Percentiles rank a stretch among this genome's conserved stretches.
phyloP scores from a whole-genome alignment of 306 rosid species.

The Cucurbita pepo region DNA sequence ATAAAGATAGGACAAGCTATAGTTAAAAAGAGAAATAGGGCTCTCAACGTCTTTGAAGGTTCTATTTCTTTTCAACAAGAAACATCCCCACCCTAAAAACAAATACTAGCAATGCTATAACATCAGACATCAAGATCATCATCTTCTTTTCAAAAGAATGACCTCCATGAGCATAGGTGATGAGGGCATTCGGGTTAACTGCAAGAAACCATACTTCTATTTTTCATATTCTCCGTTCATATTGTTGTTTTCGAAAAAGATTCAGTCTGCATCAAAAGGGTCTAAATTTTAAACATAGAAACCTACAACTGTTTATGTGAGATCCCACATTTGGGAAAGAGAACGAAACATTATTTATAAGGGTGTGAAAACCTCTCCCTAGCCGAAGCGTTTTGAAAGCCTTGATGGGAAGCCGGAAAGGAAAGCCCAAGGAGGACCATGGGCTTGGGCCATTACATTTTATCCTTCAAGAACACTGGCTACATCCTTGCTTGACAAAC shows the following conservation, averaged over 20 bases:
- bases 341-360: too few relatives aligned
- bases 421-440: too few relatives aligned
- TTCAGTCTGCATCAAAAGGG: background rate
- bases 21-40: background rate
- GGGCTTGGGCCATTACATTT: too few relatives aligned
- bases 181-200: background rate
- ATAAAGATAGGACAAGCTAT: background rate
- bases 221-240: background rate
- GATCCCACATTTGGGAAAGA: too few relatives aligned
- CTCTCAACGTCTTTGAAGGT: background rate
- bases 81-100: background rate
- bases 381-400: too few relatives aligned
- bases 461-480: too few relatives aligned
- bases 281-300: too few relatives aligned
- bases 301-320: background rate
- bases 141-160: background rate
- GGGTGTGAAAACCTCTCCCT: too few relatives aligned
- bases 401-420: too few relatives aligned
- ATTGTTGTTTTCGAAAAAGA: background rate
- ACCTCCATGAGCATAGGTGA: background rate
- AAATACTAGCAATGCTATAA: background rate
- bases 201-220: background rate
- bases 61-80: background rate
- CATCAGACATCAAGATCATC: background rate
- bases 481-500: too few relatives aligned